Evolutionary conservation across 1,284 basidiomycete genomes (phyloP).

Genomic region (Cryptococcus sp.): DNA sequence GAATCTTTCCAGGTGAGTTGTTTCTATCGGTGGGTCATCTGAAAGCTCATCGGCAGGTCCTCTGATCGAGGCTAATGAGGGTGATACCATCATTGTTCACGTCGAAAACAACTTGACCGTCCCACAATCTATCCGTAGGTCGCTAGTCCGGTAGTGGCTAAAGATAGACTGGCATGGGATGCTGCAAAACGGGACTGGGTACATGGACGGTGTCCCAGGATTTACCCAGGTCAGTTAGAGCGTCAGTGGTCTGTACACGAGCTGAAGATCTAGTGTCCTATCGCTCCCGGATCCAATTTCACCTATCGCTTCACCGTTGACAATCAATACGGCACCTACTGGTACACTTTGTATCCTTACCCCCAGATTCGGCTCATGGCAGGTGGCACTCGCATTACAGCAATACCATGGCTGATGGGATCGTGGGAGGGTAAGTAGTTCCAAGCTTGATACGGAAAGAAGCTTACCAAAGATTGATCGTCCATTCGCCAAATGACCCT

Average conservation of each 20-base stretch:
- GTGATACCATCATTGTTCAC: conserved; percentile 29
- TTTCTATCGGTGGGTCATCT: background rate
- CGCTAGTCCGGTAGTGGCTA: background rate
- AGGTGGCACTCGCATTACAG: conserved; percentile 33
- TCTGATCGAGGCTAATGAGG: conserved; percentile 32
- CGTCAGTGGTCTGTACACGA: background rate
- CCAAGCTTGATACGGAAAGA: no score
- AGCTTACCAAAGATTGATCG: conserved; percentile 12
- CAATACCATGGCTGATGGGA: conserved; percentile 30
- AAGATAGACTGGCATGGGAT: conserved; percentile 37
- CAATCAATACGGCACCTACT: conserved; percentile 30
- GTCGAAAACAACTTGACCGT: conserved; percentile 27
- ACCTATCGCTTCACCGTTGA: conserved; percentile 47
- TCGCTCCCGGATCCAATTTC: conserved; percentile 52
- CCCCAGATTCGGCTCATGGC: background rate
- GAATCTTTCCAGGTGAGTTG: conserved; percentile 10
- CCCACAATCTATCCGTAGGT: conserved; percentile 21
- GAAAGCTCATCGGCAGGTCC: conserved; percentile 11
- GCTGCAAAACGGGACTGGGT: conserved; percentile 20
- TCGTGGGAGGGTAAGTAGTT: conserved; percentile 21
- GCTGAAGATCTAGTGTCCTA: conserved; percentile 49
- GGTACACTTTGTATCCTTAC: conserved; percentile 5
- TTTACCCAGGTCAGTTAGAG: conserved; percentile 21
- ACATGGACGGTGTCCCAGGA: conserved; percentile 34
- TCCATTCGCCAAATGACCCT: conserved; percentile 25